A percentile compares a stretch with the other conserved stretches of the same genome.
Conservation (phyloP, 2,329 filamentous ascomycete genomes). For the Ceratocystiopsis minuta region DNA sequence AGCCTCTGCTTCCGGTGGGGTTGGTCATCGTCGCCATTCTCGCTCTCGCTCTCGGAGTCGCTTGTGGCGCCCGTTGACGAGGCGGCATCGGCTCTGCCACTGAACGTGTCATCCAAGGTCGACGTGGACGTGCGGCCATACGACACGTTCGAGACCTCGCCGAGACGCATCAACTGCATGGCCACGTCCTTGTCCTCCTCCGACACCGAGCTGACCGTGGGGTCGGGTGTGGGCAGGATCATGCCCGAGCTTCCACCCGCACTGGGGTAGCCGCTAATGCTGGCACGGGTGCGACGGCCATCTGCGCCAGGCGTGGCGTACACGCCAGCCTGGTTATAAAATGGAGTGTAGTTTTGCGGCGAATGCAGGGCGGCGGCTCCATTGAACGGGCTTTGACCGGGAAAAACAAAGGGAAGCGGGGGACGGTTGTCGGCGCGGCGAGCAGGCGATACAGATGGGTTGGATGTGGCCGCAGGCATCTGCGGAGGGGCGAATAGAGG, state of each 20-base stretch:
- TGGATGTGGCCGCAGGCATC: constrained; percentile 87
- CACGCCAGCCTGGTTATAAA: constrained; percentile 33
- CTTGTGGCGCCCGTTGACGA: constrained; percentile 76
- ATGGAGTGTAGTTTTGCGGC: constrained; percentile 54
- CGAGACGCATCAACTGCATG: constrained; percentile 87
- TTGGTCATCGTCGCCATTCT: constrained; percentile 47
- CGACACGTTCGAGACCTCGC: constrained; percentile 83
- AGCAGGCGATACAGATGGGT: constrained; percentile 87
- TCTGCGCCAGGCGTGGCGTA: constrained; percentile 47
- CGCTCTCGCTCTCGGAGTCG: constrained; percentile 53
- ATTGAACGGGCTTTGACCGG: constrained; percentile 62
- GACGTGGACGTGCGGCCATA: constrained; percentile 82
- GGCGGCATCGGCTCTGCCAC: constrained; percentile 67
- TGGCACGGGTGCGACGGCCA: constrained; percentile 47
- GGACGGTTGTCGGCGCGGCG: constrained; percentile 59
- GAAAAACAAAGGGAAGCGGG: constrained; percentile 56
- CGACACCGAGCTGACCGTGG: constrained; percentile 94
- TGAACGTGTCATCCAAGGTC: constrained; percentile 83
- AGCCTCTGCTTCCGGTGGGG: constrained; percentile 35
- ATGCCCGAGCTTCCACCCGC: constrained; percentile 11
- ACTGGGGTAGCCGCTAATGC: constrained; percentile 32
- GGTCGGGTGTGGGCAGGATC: constrained; percentile 81
- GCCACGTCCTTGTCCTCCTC: constrained; percentile 90
- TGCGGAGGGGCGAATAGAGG: constrained; percentile 88
- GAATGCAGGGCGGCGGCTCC: constrained; percentile 66